Base-by-base conservation (phyloP, 495 filamentous ascomycete species). In the Aspergillus panamensis region DNA sequence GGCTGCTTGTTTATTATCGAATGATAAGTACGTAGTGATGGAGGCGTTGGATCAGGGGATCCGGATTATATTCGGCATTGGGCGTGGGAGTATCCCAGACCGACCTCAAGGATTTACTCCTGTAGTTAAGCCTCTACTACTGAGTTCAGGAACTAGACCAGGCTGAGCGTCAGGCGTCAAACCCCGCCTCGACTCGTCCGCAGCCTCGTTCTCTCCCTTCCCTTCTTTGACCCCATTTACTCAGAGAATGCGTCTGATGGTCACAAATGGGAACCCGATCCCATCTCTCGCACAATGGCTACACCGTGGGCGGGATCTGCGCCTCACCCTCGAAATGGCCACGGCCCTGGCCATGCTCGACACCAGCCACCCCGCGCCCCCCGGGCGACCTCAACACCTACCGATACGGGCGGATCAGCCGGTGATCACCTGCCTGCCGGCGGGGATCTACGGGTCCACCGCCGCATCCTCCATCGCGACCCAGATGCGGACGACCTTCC, bases 11-110 rank as follows among this genome's bases (percentile, higher is more conserved):
- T n/a, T n/a, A n/a, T n/a, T n/a, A n/a, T n/a, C n/a, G n/a, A n/a
- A n/a, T n/a, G n/a, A n/a, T n/a, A n/a, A n/a, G n/a, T n/a, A n/a
- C n/a, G n/a, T n/a, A n/a, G n/a, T n/a, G 60, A 78, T 74, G 20
- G 76, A 79, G 67, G 85, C 87, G 0, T 88, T 78, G 65, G 81
- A 87, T 69, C 73, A 80, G 48, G 87, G 87, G 87, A 89, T 71
- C 84, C 85, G 31, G 73, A 82, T n/a, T 73, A 83, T 35, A 77
- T 88, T 62, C 81, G 75, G 21, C 76, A 82, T 16, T 90, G 87
- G 87, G 71, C 60, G 13, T 90, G 86, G 86, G 78, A 83, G 6
- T 80, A 61, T 42, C 52, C 67, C 6, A 30, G 51, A 44, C n/a
- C 51, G 42, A 32, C 53, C 37, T 47, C n/a, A n/a, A n/a, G n/a